Evolutionary conservation across 176 grass and related monocot genomes (phyloP), one percentile per base, ranked within the genome.

Genomic region (Avena sativa): DNA sequence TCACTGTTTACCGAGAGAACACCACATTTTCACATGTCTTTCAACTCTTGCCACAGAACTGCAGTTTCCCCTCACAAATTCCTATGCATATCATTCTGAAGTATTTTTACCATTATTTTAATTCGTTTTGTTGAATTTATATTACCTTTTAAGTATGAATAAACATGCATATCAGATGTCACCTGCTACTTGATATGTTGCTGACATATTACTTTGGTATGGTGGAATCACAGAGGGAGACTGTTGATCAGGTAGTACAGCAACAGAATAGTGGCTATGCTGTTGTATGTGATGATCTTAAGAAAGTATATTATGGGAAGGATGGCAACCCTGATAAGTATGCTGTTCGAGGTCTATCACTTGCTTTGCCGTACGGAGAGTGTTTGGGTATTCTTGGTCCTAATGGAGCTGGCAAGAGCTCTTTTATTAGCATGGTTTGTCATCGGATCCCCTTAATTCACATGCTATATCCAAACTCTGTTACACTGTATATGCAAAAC

Each of bases 391-490:
- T 98, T 85, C 97, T 98, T 82, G 97, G 94, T 11, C 97, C 97
- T 62, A 98, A 98, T 83, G 97, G 97, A 62, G 97, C 97, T 63
- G 97, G 97, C 53, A 98, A 98, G 83, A 96, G 93, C 79, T 92
- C 97, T 74, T 98, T 96, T 79, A 98, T 98, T 87, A 91, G 92
- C 88, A 96, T 98, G 97, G 97, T 98, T 86, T 86, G 84, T 92
- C 26, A 91, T 51, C 32, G 9, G 21, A 71, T 70, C 78, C 65
- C 71, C 83, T 80, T 66, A 59, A 28, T 38, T 83, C 64, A 46
- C 23, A 56, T 69, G 26, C 25, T 86, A 62, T 59, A 84, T 80
- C 25, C 52, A 67, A 84, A 57, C 32, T 70, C 16, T 63, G 26
- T 49, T 36, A 11, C 68, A 71, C n/a, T 71, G 69, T 12, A 69